These are phyloP conservation scores for Exophiala lecanii-corni DNA, from an alignment of 2,329 filamentous ascomycete genomes.

Conservation along the genomic window DNA sequence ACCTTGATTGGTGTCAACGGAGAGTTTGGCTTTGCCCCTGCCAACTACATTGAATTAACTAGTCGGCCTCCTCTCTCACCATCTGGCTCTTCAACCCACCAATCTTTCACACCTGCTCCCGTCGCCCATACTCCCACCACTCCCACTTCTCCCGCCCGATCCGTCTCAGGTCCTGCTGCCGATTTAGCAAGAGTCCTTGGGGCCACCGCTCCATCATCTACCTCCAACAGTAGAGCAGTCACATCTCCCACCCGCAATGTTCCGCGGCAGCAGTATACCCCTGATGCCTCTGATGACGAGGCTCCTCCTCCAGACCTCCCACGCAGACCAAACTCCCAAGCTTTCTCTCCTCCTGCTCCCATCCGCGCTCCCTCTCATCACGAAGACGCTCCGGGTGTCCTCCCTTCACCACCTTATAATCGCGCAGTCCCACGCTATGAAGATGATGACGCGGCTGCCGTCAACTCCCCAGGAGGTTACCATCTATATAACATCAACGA, in stretches of 20 bases:
- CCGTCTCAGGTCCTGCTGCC: slow-evolving; percentile 52
- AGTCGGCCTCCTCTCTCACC: slow-evolving; percentile 49
- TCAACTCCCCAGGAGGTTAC: slow-evolving; percentile 68
- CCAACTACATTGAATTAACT: slow-evolving; percentile 85
- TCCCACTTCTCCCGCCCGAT: slow-evolving; percentile 38
- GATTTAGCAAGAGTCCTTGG: slow-evolving; percentile 49
- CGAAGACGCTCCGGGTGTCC: slow-evolving; percentile 38
- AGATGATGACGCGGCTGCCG: slow-evolving; percentile 38
- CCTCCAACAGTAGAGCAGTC: slow-evolving; percentile 30
- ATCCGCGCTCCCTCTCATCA: slow-evolving; percentile 36
- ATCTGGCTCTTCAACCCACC: slow-evolving; percentile 30
- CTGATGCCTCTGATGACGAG: slow-evolving; percentile 65
- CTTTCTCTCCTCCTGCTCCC: slow-evolving; percentile 33
- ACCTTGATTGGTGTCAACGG: slow-evolving; percentile 79
- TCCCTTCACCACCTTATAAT: slow-evolving; percentile 54
- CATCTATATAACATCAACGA: slow-evolving; percentile 97
- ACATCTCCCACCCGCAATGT: slow-evolving; percentile 37
- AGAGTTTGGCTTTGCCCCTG: slow-evolving; percentile 89
- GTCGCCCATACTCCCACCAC: slow-evolving; percentile 24
- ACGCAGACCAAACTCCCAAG: slow-evolving; percentile 55
- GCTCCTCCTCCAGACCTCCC: slow-evolving; percentile 58
- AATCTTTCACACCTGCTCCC: slow-evolving; percentile 24
- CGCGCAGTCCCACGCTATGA: slow-evolving; percentile 42
- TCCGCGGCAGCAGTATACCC: slow-evolving; percentile 53
- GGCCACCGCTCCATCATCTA: slow-evolving; percentile 31